phyloP scores from a whole-genome alignment of 768 basidiomycete genomes.

The Boletus fagicola region DNA sequence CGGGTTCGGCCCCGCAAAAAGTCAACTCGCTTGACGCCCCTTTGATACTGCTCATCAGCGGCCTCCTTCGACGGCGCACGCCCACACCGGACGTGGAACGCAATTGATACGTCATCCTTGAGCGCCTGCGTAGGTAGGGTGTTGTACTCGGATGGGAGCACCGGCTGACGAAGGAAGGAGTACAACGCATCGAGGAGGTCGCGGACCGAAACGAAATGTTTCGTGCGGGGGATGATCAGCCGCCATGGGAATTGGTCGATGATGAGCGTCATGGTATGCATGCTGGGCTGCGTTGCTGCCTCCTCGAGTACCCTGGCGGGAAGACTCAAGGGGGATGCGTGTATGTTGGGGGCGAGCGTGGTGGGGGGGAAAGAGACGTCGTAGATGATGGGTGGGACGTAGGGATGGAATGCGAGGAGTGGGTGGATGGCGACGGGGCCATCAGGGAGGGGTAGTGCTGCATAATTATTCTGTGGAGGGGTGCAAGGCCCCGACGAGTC shows the following conservation, averaged over 20 bases:
- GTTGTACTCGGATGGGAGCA: constrained; percentile 42
- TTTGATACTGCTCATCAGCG: constrained; percentile 40
- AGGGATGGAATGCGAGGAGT: constrained; percentile 30
- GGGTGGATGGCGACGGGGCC: constrained; percentile 34
- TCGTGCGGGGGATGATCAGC: constrained; percentile 30
- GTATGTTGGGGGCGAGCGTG: constrained; percentile 23
- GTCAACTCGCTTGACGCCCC: constrained; percentile 55
- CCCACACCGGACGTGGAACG: constrained; percentile 43
- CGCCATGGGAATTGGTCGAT: constrained; percentile 35
- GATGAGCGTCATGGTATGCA: constrained; percentile 31
- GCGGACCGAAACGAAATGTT: constrained; percentile 37
- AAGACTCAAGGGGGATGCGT: constrained; percentile 27
- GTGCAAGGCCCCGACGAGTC: constrained; percentile 30
- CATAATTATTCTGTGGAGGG: constrained; percentile 27
- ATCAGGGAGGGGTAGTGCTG: constrained; percentile 20
- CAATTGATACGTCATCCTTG: constrained; percentile 38
- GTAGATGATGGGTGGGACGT: constrained; percentile 20
- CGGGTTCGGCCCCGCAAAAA: constrained; percentile 43
- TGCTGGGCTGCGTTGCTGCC: constrained; percentile 32
- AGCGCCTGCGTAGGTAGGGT: constrained; percentile 33
- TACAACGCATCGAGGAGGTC: constrained; percentile 53
- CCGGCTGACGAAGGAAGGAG: constrained; percentile 40
- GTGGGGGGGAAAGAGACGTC: constrained; percentile 20
- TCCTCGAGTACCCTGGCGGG: constrained; percentile 25
- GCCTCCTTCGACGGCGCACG: constrained; percentile 30